phyloP scores from a whole-genome alignment of 2,329 filamentous ascomycete species.

The Colletotrichum sp. region DNA sequence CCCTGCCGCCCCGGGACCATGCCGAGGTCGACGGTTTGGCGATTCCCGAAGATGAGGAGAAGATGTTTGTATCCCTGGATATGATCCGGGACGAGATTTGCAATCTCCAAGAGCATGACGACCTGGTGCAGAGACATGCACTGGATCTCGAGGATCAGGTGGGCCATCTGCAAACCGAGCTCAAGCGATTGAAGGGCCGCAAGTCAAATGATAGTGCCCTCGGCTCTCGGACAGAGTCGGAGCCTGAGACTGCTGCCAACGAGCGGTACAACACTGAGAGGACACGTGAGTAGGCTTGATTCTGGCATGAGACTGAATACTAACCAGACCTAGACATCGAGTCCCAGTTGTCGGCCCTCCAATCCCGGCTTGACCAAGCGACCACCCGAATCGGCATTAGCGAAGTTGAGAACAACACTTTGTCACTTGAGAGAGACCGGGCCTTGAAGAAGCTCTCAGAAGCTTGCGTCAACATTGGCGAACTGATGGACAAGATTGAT shows the following conservation, averaged over 20 bases:
- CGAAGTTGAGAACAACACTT: conserved; percentile 66
- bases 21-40: conserved; percentile 54
- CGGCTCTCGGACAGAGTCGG: conserved; percentile 37
- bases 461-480: conserved; percentile 62
- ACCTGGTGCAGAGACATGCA: conserved; percentile 59
- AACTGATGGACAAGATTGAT: conserved; percentile 47
- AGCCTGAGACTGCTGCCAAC: conserved; percentile 45
- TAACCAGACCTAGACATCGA: conserved; percentile 53
- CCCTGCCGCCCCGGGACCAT: conserved; percentile 41
- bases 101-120: conserved; percentile 60
- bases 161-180: conserved; percentile 51
- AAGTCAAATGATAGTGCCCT: conserved; percentile 44
- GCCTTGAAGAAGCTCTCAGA: conserved; percentile 66
- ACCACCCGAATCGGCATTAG: conserved; percentile 66
- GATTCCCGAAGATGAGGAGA: conserved; percentile 58
- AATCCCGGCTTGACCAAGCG: conserved; percentile 64
- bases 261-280: conserved; percentile 56
- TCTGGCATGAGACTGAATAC: neutral
- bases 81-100: conserved; percentile 64
- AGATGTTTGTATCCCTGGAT: conserved; percentile 65
- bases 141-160: conserved; percentile 57
- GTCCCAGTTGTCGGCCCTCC: conserved; percentile 62
- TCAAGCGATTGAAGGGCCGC: conserved; percentile 45
- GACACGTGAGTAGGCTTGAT: conserved; percentile 49
- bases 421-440: conserved; percentile 68